Evolutionary conservation across 2,329 filamentous ascomycete genomes (phyloP).

Genomic region (Talaromyces rugulosus): DNA sequence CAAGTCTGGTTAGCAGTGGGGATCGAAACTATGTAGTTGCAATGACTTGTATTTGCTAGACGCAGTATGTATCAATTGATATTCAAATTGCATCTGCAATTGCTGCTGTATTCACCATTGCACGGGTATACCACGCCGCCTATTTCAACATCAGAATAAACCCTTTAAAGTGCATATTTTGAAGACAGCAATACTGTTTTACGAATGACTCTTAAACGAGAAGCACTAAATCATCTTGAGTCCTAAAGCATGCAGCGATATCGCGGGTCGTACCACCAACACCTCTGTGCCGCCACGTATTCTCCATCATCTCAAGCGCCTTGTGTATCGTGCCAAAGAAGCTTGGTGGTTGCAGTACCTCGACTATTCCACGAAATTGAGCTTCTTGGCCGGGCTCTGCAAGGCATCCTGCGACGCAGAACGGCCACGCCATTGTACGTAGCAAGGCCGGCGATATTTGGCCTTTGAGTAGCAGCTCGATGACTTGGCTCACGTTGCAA

Average conservation of each 20-base stretch:
- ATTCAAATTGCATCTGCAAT: no score
- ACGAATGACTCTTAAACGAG: constrained; percentile 1
- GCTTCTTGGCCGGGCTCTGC: constrained; percentile 16
- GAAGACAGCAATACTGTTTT: neutral
- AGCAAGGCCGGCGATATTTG: constrained; percentile 19
- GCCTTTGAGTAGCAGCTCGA: neutral
- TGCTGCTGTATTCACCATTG: no score
- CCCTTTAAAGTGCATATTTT: no score
- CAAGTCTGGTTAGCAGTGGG: neutral
- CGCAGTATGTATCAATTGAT: no score
- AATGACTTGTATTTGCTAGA: no score
- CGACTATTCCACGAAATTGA: constrained; percentile 20
- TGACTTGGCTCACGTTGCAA: neutral
- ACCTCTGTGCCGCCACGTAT: constrained; percentile 25
- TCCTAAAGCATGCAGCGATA: constrained; percentile 4
- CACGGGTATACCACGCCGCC: no score
- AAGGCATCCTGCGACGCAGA: constrained; percentile 28
- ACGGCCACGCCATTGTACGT: constrained; percentile 28
- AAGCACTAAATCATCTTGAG: constrained; percentile 2
- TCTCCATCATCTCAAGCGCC: constrained; percentile 33
- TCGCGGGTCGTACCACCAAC: neutral
- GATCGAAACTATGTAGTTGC: neutral
- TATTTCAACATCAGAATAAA: no score
- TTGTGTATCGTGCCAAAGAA: constrained; percentile 24
- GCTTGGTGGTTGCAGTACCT: constrained; percentile 16